Conservation (phyloP, 1,284 basidiomycete species). For the Trametes hirsuta region DNA sequence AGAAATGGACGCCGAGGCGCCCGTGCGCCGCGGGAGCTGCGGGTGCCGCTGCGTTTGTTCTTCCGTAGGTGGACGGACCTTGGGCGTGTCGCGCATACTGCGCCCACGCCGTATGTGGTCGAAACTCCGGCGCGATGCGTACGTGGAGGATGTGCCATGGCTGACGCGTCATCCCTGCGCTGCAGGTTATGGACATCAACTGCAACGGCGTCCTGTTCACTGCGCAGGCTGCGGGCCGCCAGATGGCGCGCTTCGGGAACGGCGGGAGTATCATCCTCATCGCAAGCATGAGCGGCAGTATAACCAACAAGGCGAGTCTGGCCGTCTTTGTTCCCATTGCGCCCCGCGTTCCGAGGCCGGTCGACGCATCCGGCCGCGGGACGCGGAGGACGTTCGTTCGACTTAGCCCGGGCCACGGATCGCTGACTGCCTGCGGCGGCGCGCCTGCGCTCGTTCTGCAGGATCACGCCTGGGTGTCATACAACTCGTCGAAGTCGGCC, state of each 20-base stretch:
- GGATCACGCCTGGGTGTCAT: constrained; percentile 78
- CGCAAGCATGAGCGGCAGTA: constrained; percentile 86
- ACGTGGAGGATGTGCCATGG: not conserved
- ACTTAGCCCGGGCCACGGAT: not conserved
- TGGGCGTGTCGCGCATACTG: not conserved
- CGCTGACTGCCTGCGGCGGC: not conserved
- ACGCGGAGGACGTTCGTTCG: not conserved
- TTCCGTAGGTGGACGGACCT: not conserved
- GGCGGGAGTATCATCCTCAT: constrained; percentile 83
- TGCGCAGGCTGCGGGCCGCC: constrained; percentile 77
- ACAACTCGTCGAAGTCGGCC: constrained; percentile 83
- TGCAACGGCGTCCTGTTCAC: constrained; percentile 78
- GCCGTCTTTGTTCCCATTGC: not conserved
- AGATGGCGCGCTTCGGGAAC: constrained; percentile 73
- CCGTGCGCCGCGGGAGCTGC: not conserved
- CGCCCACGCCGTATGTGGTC: not conserved
- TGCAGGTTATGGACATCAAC: constrained; percentile 75
- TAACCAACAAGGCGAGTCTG: constrained; percentile 72
- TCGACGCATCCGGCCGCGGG: not conserved
- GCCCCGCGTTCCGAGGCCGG: not conserved
- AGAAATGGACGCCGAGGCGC: too few relatives aligned
- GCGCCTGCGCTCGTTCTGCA: constrained; percentile 29
- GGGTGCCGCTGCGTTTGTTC: not conserved
- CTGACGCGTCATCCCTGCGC: constrained; percentile 1
- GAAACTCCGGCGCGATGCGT: too few relatives aligned